A percentile compares a stretch with the other conserved stretches of the same genome.
These are phyloP conservation scores for Trypethelium eluteriae DNA, from an alignment of 495 filamentous ascomycete genomes.

Conservation along the genomic window DNA sequence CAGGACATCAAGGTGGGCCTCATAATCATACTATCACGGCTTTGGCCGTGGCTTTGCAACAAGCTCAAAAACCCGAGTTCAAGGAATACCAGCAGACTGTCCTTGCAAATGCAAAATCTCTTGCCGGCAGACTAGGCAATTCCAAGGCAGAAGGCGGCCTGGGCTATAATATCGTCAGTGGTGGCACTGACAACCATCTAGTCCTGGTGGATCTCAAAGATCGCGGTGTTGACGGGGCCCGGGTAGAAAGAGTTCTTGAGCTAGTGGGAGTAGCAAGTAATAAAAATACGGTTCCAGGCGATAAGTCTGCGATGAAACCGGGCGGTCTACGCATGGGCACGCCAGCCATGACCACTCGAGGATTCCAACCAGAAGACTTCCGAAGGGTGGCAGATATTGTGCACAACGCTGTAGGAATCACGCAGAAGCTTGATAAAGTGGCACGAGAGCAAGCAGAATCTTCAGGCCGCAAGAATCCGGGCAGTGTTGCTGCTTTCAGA, in stretches of 20 bases:
- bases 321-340: constrained; percentile 92
- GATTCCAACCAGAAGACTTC: constrained; percentile 83
- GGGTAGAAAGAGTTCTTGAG: constrained; percentile 93
- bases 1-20: constrained; percentile 96
- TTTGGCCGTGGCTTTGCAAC: constrained; percentile 91
- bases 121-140: constrained; percentile 55
- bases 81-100: constrained; percentile 93
- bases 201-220: constrained; percentile 86
- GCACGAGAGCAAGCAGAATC: constrained; percentile 68
- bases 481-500: constrained; percentile 73
- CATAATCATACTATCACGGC: constrained; percentile 99
- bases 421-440: constrained; percentile 71
- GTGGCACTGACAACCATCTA: constrained; percentile 97
- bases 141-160: constrained; percentile 57
- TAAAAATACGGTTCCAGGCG: constrained; percentile 97
- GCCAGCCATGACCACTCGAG: constrained; percentile 95
- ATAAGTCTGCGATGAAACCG: constrained; percentile 94
- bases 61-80: constrained; percentile 88
- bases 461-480: constrained; percentile 71
- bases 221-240: constrained; percentile 78
- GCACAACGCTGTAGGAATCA: constrained; percentile 81
- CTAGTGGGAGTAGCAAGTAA: constrained; percentile 98
- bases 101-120: constrained; percentile 82
- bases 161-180: constrained; percentile 86
- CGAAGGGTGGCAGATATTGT: constrained; percentile 84